These are phyloP conservation scores for Candida hispaniensis DNA, from an alignment of 805 yeast species.

Conservation along the genomic window DNA sequence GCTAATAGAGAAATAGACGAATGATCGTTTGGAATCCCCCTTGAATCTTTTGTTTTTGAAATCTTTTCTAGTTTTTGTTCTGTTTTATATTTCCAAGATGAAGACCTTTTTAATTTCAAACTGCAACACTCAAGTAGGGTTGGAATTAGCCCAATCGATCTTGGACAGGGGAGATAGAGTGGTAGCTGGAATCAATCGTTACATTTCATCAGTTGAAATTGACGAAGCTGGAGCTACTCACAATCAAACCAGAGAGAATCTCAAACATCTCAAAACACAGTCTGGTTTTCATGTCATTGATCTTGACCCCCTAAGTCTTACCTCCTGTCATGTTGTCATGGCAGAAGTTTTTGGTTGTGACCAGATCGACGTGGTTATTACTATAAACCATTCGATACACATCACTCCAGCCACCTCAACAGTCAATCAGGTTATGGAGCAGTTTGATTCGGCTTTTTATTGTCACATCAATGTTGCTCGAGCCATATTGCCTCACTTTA, in stretches of 20 bases:
- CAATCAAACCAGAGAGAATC: neutral
- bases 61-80: too few species aligned
- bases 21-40: too few species aligned
- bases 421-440: conserved; percentile 13
- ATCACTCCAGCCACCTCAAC: conserved; percentile 1
- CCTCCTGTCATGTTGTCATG: conserved; percentile 12
- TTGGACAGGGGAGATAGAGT: conserved; percentile 4
- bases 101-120: conserved; percentile 10
- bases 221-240: conserved; percentile 7
- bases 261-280: neutral
- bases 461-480: conserved; percentile 9
- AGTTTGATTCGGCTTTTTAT: conserved; percentile 13
- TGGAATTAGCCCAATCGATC: conserved; percentile 4
- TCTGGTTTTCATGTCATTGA: conserved; percentile 2
- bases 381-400: conserved; percentile 3
- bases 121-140: conserved; percentile 12
- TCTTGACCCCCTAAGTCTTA: conserved; percentile 5
- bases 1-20: too few species aligned
- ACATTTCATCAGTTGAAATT: conserved; percentile 2
- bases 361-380: conserved; percentile 7
- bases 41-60: too few species aligned
- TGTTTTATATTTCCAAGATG: too few species aligned
- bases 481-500: conserved; percentile 9
- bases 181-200: conserved; percentile 7
- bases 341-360: conserved; percentile 8